Percentiles rank a stretch among this genome's conserved stretches.
Evolutionary conservation across 495 filamentous ascomycete species (phyloP).

Genomic region (Aspergillus olivimuriae): DNA sequence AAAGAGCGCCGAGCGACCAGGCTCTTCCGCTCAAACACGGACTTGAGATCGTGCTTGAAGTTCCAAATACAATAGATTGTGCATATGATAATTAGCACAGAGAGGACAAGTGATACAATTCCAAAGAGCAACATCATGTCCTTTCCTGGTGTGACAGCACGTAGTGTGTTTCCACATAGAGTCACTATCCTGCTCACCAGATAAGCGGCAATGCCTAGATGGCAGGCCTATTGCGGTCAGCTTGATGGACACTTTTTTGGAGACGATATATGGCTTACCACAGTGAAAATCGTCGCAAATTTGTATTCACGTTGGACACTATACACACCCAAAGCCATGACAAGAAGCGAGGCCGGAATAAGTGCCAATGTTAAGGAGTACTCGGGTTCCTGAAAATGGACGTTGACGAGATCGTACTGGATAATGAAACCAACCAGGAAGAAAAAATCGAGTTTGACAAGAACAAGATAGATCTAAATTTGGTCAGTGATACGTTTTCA

Average conservation of each 20-base stretch:
- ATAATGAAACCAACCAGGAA: slow-evolving; percentile 19
- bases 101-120: slow-evolving; percentile 7
- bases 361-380: slow-evolving; percentile 16
- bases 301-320: slow-evolving; percentile 12
- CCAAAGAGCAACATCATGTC: slow-evolving; percentile 19
- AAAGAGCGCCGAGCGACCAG: too few relatives aligned
- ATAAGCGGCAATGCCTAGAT: slow-evolving; percentile 14
- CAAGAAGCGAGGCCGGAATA: slow-evolving; percentile 12
- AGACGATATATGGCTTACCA: slow-evolving; percentile 5
- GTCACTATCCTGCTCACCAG: slow-evolving; percentile 15
- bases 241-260: not conserved
- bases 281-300: slow-evolving; percentile 5
- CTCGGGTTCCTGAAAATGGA: slow-evolving; percentile 20
- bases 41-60: slow-evolving; percentile 8
- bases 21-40: not conserved
- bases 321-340: slow-evolving; percentile 12
- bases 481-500: not conserved
- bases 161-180: slow-evolving; percentile 4
- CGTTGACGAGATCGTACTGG: slow-evolving; percentile 19
- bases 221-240: slow-evolving; percentile 2
- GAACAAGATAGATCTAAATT: slow-evolving; percentile 13
- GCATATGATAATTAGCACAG: slow-evolving; percentile 5
- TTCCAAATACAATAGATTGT: slow-evolving; percentile 11
- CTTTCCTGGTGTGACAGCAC: slow-evolving; percentile 11
- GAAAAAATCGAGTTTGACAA: slow-evolving; percentile 15